Base-by-base conservation (phyloP, 2,329 filamentous ascomycete genomes). In the Niveomyces coronatus region DNA sequence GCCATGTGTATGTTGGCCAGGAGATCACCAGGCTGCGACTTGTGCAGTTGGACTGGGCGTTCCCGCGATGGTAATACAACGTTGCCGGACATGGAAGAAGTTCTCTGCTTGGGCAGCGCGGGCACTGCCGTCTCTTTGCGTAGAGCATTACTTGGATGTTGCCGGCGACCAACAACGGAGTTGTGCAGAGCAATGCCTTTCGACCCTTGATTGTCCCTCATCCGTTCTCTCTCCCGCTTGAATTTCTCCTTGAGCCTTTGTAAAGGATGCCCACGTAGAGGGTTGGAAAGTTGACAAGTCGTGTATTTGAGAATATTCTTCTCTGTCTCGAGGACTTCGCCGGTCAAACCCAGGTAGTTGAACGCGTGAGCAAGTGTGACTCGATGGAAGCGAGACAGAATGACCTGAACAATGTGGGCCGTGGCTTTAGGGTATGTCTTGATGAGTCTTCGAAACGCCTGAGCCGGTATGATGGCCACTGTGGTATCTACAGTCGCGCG, bases 161-260 rank as follows among this genome's bases (percentile, higher is more conserved):
- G 75, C 39, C 81, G 74, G 31, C 78, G 74, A 35, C 75, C 71
- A 9, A 67, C 62, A 55, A 72, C 55, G 52, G 79, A 75, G 50
- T 96, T 98, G 55, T 98, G 91, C 27, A 98, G 67, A 5, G 93
- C 91, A 48, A 98, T 96, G 0, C 91, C 93, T 60, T 96, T 96
- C 3, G 53, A 53, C 14, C 81, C 76, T 43, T 95, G 86, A 50
- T 91, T 85, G 3, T 77, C 74, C 2, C 81, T 82, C 15, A 87
- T 76, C 9, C 87, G 77, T 51, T 95, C 87, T 47, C 82, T 75
- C 53, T 98, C 91, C 13, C 78, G 74, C 24, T 72, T 75, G 51
- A 98, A 98, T 52, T 96, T 98, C 47, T 94, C 85, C 55, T 96
- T 96, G 15, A 98, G 63, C 15, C 89, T 72, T 44, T 83, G 76